Base-by-base conservation (phyloP, 345 rosid species). In the Salix dunnii region DNA sequence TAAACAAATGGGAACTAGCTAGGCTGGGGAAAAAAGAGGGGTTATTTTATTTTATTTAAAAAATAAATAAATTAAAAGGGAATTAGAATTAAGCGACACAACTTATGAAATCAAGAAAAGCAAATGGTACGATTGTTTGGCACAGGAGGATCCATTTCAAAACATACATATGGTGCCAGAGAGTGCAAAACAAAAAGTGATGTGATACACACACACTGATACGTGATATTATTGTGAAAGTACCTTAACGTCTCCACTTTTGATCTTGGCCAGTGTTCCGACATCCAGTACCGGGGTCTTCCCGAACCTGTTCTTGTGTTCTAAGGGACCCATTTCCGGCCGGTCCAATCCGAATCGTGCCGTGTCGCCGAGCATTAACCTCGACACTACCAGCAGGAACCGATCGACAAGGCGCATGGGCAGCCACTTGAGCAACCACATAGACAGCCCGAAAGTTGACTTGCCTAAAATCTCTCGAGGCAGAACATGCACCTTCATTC, bases 221-320 rank as follows among this genome's bases (percentile, higher is more conserved):
- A 31, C 16, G 51, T 35, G 21, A 38, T 60, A 35, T 49, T 40
- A 51, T 66, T 42, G 23, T 63, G 60, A 60, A 62, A 61, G 76
- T 30, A 94, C 98, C 97, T 94, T 89, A 82, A 94, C 84, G 62
- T 88, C 76, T 7, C 98, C 98, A 73, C 84, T 90, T 82, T 82
- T 87, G 85, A 94, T 94, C 80, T 85, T 88, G 2, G 88, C 88
- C 11, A 92, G 88, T 25, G 98, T 89, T 0, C 98, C 98, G 73
- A 92, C 81, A 74, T 94, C 98, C 74, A 94, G 73, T 7, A 94
- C 94, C 5, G 98, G 98, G 46, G 98, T 94, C 87, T 94, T 94
- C 18, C 97, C 97, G 1, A 89, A 80, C 72, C 76, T 58, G 76
- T 58, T 86, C 76, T 92, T 92, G 79, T 87, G 91, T 81, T 89